phyloP scores from a whole-genome alignment of 106 monocot species.

The Amphibolis antarctica region DNA sequence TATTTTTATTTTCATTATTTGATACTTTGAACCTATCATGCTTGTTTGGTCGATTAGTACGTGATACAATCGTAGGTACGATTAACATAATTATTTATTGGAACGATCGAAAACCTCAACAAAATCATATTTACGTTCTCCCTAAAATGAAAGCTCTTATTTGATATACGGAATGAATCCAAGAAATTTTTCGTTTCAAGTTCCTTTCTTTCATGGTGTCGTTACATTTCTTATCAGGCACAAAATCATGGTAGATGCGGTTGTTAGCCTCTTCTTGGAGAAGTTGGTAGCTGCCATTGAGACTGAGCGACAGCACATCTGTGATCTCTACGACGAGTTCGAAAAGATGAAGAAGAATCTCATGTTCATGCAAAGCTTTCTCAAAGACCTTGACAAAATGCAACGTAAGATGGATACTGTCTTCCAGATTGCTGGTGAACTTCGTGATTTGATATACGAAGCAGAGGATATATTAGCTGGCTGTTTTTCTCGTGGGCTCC shows the following conservation, averaged over 20 bases:
- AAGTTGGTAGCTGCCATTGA: neutral
- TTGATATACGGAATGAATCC: too few species aligned
- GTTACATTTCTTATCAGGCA: too few species aligned
- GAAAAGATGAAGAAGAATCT: neutral
- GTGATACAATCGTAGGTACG: too few species aligned
- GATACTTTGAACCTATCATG: too few species aligned
- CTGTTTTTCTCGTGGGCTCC: neutral
- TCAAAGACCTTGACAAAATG: neutral
- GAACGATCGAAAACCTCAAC: too few species aligned
- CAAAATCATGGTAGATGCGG: constrained; percentile 9
- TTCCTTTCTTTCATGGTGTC: too few species aligned
- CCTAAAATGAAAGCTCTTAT: too few species aligned
- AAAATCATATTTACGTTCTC: too few species aligned
- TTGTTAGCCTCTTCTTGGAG: constrained; percentile 2
- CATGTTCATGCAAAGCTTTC: neutral
- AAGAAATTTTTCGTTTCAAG: too few species aligned
- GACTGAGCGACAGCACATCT: neutral
- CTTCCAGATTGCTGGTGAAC: neutral
- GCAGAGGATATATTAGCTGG: constrained; percentile 4
- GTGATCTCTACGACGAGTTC: neutral
- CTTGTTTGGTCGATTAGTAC: too few species aligned
- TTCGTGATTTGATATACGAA: constrained; percentile 1
- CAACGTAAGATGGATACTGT: neutral
- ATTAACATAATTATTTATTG: too few species aligned
- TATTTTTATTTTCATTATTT: too few species aligned